phyloP scores from a whole-genome alignment of 2,329 filamentous ascomycete genomes.

The Lanzia echinophila region DNA sequence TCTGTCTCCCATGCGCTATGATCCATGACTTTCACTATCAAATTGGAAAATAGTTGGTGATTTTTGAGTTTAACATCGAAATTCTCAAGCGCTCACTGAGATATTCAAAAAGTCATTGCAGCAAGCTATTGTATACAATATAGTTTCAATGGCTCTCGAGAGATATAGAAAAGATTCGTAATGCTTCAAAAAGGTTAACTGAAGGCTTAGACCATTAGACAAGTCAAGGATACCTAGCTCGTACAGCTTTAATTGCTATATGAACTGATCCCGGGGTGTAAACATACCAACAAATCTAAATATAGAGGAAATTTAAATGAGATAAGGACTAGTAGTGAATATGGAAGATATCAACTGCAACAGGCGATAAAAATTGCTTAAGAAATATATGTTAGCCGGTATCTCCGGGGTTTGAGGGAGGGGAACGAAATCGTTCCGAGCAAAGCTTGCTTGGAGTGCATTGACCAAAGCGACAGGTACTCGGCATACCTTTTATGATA shows the following conservation, averaged over 20 bases:
- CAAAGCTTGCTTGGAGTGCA: neutral
- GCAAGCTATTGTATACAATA: neutral
- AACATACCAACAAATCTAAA: neutral
- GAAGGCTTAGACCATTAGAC: neutral
- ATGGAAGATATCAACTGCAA: neutral
- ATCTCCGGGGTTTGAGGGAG: no score
- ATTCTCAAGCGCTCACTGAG: neutral
- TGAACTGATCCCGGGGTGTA: neutral
- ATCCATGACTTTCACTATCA: slow-evolving; percentile 37
- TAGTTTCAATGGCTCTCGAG: neutral
- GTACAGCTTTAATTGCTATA: neutral
- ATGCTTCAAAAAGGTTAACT: neutral
- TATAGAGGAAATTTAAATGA: neutral
- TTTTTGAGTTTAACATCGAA: neutral
- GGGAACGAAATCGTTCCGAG: neutral
- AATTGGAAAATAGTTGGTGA: neutral
- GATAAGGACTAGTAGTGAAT: neutral
- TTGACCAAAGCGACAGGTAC: neutral
- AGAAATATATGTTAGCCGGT: slow-evolving; percentile 1
- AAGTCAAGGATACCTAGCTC: neutral
- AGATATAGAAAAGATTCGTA: neutral
- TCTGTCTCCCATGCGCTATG: slow-evolving; percentile 51
- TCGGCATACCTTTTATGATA: slow-evolving; percentile 10
- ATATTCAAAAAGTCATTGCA: neutral
- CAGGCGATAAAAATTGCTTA: neutral